Conservation (phyloP, 2,329 filamentous ascomycete species). For the Emmonsiellopsis sp. region DNA sequence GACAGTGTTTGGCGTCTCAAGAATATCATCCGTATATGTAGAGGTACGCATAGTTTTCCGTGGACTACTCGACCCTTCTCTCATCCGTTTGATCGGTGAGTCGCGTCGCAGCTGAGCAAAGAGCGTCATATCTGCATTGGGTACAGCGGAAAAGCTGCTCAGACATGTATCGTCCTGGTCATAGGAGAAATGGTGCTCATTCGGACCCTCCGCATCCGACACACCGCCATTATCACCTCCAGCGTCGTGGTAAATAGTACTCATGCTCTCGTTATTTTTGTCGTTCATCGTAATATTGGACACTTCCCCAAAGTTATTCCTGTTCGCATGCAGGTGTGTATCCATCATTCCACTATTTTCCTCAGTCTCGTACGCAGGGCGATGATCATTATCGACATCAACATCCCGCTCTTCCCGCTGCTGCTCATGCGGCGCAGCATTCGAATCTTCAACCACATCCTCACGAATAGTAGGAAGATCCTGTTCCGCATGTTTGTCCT, state of each 20-base stretch:
- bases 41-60: slow-evolving; percentile 23
- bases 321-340: neutral
- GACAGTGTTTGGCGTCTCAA: slow-evolving; percentile 41
- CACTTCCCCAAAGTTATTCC: slow-evolving; percentile 14
- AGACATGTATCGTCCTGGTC: slow-evolving; percentile 45
- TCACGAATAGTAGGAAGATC: neutral
- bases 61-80: slow-evolving; percentile 36
- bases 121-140: slow-evolving; percentile 65
- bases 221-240: slow-evolving; percentile 14
- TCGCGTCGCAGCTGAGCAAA: slow-evolving; percentile 62
- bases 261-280: slow-evolving; percentile 33
- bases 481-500: neutral
- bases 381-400: neutral
- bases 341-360: neutral
- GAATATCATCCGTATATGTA: slow-evolving; percentile 14
- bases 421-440: neutral
- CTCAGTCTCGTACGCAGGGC: neutral
- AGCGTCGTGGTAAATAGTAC: slow-evolving; percentile 28
- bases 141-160: slow-evolving; percentile 82
- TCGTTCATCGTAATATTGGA: slow-evolving; percentile 31
- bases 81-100: slow-evolving; percentile 46
- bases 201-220: slow-evolving; percentile 15
- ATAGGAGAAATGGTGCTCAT: slow-evolving; percentile 6
- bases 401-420: too few species aligned
- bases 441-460: neutral